Conservation (phyloP, 805 yeast genomes). For the Candida parachauliodes region DNA sequence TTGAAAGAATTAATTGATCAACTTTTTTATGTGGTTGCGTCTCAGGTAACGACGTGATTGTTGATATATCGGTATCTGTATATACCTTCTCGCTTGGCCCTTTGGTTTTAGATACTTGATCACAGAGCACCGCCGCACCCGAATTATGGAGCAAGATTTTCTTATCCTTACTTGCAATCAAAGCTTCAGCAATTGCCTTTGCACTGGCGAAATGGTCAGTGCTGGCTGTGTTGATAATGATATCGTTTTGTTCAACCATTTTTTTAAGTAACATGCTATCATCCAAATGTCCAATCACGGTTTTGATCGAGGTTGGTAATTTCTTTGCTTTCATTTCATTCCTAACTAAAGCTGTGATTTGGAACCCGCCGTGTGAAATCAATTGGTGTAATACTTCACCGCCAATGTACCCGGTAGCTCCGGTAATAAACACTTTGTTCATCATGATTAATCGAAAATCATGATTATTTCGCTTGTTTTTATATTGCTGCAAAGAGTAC, state of each 20-base stretch:
- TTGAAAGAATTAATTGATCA: slow-evolving; percentile 24
- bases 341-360: slow-evolving; percentile 22
- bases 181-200: slow-evolving; percentile 18
- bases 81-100: slow-evolving; percentile 17
- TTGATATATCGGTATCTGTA: slow-evolving; percentile 22
- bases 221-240: slow-evolving; percentile 29
- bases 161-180: slow-evolving; percentile 14
- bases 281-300: slow-evolving; percentile 22
- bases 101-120: slow-evolving; percentile 14
- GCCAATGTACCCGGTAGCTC: slow-evolving; percentile 30
- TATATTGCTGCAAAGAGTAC: slow-evolving; percentile 1
- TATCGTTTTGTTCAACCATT: slow-evolving; percentile 20
- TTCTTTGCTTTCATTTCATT: slow-evolving; percentile 15
- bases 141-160: slow-evolving; percentile 31
- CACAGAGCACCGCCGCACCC: slow-evolving; percentile 31
- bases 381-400: slow-evolving; percentile 16
- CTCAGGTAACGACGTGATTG: slow-evolving; percentile 16
- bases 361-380: slow-evolving; percentile 14
- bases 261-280: slow-evolving; percentile 13
- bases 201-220: slow-evolving; percentile 25
- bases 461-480: background rate
- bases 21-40: slow-evolving; percentile 30
- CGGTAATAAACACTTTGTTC: slow-evolving; percentile 20
- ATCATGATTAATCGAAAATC: slow-evolving; percentile 7
- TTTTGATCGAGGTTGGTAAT: slow-evolving; percentile 13